Evolutionary conservation across 257 asterid species (phyloP).

Genomic region (Oldenlandia corymbosa): DNA sequence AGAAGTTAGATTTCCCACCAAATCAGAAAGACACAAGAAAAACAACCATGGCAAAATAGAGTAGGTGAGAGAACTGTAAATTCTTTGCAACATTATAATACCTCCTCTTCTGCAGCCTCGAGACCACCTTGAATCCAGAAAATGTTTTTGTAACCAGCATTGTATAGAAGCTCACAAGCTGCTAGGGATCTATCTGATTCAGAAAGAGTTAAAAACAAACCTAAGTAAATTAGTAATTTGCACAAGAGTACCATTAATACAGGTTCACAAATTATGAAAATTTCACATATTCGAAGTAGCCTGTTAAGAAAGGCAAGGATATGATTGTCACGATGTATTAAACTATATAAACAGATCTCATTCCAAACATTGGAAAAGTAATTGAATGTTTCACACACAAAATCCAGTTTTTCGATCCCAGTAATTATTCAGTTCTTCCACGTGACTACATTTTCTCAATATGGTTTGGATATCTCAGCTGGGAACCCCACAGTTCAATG

Average conservation of each 20-base stretch:
- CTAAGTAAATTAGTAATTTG: background rate
- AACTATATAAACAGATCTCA: background rate
- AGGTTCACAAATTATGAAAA: background rate
- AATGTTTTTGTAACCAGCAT: conserved; percentile 72
- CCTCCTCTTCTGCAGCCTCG: conserved; percentile 96
- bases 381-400: background rate
- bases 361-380: background rate
- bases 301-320: background rate
- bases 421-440: background rate
- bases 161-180: conserved; percentile 80
- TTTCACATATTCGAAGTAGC: no score
- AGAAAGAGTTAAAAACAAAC: conserved; percentile 6
- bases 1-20: background rate
- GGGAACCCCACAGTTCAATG: no score
- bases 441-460: background rate
- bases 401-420: background rate
- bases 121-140: conserved; percentile 95
- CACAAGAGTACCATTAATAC: no score
- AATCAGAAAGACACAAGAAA: conserved; percentile 4
- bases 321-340: background rate
- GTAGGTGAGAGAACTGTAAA: background rate
- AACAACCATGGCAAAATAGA: background rate
- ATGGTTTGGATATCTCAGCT: no score
- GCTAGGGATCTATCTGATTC: conserved; percentile 90
- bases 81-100: conserved; percentile 8